Conservation (phyloP, 352 stramenopile species). For the Phytophthora fragariaefolia region DNA sequence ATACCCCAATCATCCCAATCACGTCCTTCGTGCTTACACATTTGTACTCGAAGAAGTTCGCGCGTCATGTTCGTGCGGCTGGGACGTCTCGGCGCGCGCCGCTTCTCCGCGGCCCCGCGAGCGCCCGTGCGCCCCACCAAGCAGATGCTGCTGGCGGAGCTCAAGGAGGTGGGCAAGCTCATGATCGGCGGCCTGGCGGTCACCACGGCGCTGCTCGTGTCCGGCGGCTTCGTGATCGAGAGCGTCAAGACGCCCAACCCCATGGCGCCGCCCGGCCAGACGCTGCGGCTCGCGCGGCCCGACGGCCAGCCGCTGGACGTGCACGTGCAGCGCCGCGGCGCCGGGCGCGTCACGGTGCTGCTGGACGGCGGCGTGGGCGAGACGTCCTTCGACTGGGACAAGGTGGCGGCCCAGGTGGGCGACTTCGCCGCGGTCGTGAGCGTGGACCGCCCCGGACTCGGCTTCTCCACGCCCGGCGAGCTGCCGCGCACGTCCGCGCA, state of each 20-base stretch:
- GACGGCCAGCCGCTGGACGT: slow-evolving; percentile 51
- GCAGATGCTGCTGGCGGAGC: slow-evolving; percentile 57
- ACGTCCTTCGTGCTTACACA: too few relatives aligned
- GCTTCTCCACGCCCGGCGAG: slow-evolving; percentile 60
- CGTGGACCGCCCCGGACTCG: slow-evolving; percentile 79
- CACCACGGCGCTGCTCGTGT: slow-evolving; percentile 50
- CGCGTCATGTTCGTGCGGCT: slow-evolving; percentile 38
- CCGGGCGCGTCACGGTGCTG: slow-evolving; percentile 65
- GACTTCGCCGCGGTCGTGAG: slow-evolving; percentile 64
- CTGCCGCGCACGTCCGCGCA: slow-evolving; percentile 61
- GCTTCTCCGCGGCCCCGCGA: not conserved
- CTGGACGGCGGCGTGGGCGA: slow-evolving; percentile 82
- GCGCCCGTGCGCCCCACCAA: slow-evolving; percentile 44
- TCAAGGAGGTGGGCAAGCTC: slow-evolving; percentile 72
- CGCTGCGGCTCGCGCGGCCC: slow-evolving; percentile 51
- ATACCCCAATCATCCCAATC: not conserved
- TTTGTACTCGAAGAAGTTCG: too few relatives aligned
- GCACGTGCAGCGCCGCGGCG: slow-evolving; percentile 58
- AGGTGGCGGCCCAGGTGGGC: slow-evolving; percentile 58
- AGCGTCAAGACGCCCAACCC: slow-evolving; percentile 68
- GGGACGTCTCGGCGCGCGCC: slow-evolving; percentile 15
- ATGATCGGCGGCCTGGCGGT: slow-evolving; percentile 55
- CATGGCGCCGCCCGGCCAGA: slow-evolving; percentile 49
- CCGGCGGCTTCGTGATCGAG: slow-evolving; percentile 75
- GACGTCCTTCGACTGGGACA: slow-evolving; percentile 87